Base-by-base conservation (phyloP, 2,329 filamentous ascomycete genomes). In the Aspergillus fischeri region DNA sequence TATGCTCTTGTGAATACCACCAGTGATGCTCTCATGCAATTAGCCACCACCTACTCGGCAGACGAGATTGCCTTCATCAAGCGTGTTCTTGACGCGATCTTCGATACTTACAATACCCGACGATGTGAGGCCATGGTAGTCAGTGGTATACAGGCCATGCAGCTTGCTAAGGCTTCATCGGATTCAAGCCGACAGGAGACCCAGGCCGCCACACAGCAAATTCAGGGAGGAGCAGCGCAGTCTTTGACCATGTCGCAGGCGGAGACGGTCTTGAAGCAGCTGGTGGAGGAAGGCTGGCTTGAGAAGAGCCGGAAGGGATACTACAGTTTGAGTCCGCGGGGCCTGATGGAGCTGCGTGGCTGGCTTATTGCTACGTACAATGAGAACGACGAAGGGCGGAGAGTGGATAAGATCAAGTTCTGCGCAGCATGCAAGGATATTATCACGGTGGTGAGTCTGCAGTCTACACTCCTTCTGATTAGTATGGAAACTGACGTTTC, bases 331-430 rank as follows among this genome's bases (percentile, higher is more conserved):
- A 88, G 86, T 52, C 84, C 91, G 3, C 83, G 93, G 8, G 88
- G 86, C 1, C 77, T 99, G 63, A 85, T 97, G 80, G 94, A 99
- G 78, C 77, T 99, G 56, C 82, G 88, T 57, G 81, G 83, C 1
- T 97, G 92, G 87, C 81, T 99, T 51, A 77, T 91, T n/a, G 89
- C 90, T 53, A 91, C 88, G 28, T 99, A 96, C 74, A 97, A 99
- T 69, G 76, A 81, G 0, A 83, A 85, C 9, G 79, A 80, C 1
- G 85, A 84, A 25, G 76, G 75, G 1, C 73, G 69, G 9, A 60
- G 64, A 54, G 86, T 83, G 80, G 83, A 91, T 69, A 85, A 86
- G 60, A 89, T 99, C 71, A 96, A 94, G 76, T 85, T 87, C 61
- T 99, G 94, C 71, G 84, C 89, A 68, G 92, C 90, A 0, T 99